Evolutionary conservation across 169 alveolate genomes (phyloP), one percentile per base, ranked within the genome.

Genomic region (Cryptosporidium andersoni): DNA sequence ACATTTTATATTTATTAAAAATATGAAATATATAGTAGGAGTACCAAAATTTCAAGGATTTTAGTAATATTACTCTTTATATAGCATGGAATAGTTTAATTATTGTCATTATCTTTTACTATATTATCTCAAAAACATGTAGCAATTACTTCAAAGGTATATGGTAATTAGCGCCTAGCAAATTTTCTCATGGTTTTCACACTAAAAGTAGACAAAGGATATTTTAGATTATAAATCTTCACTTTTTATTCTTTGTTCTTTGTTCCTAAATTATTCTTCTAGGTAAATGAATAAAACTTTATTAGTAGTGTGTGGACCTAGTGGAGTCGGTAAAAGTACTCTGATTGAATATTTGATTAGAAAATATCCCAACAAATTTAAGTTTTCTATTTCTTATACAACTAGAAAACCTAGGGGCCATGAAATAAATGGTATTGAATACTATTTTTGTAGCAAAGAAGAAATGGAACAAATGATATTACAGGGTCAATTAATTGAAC

Each of bases 301-400:
- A 25, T 82, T 92, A 7, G 91, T 91, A 4, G 81, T 92, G 4
- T 80, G 90, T 36, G 95, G 95, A 11, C 95, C 95, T 3, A 66
- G 91, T 40, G 95, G 95, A 5, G 93, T 82, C 8, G 95, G 95
- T 8, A 91, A 91, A 66, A 88, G 93, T 5, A 92, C 96, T 11
- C 51, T 94, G 37, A 90, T 92, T 34, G 51, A 85, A 42, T 55
- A 80, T 40, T 65, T 94, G 3, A 52, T 85, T 74, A 58, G 66
- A 9, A 14, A 81, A 34, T 91, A 68, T 82, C 93, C 93, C 2
- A 64, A 81, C 16, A 68, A 85, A 14, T 92, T 94, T 66, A 91
- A 90, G 62, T 88, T 88, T 37, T 74, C 93, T 7, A 85, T 91
- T 47, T 81, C 93, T 49, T 91, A 90, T 81, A 92, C 97, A n/a